Percentiles rank a stretch among this genome's conserved stretches.
Conservation (phyloP, 805 yeast genomes). For the Metschnikowia picachoensis region DNA sequence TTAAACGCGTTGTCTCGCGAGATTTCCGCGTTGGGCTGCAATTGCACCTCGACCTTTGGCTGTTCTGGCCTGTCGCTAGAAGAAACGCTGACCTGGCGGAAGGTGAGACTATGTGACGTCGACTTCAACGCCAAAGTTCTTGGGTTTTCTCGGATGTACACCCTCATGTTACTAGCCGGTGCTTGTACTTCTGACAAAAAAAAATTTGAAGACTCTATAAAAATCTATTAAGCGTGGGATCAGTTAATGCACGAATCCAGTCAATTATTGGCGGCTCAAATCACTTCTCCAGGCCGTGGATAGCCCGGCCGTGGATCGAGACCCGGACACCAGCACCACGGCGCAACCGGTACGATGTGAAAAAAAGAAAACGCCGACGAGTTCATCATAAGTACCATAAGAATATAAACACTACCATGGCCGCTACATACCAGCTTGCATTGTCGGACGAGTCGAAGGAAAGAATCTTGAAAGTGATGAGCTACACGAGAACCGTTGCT, state of each 20-base stretch:
- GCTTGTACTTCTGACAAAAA: not conserved
- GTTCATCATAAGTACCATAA: too few species aligned
- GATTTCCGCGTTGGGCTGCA: slow-evolving; percentile 35
- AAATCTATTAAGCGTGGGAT: too few species aligned
- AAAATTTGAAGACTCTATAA: too few species aligned
- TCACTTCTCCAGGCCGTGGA: not conserved
- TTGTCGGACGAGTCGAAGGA: slow-evolving; percentile 59
- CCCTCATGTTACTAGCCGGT: slow-evolving; percentile 8
- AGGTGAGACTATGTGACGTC: slow-evolving; percentile 15
- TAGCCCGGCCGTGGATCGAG: not conserved
- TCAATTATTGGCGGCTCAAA: not conserved
- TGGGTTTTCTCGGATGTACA: slow-evolving; percentile 15
- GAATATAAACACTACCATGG: slow-evolving; percentile 3
- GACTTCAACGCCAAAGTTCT: slow-evolving; percentile 17
- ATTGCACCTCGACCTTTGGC: slow-evolving; percentile 44
- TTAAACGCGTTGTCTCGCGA: slow-evolving; percentile 37
- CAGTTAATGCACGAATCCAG: not conserved
- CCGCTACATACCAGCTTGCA: slow-evolving; percentile 27
- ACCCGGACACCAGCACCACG: slow-evolving; percentile 8
- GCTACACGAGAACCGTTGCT: slow-evolving; percentile 77
- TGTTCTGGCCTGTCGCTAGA: slow-evolving; percentile 14
- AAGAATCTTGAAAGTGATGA: slow-evolving; percentile 79
- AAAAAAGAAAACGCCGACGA: not conserved
- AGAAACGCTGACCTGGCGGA: slow-evolving; percentile 11
- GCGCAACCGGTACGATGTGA: not conserved